A percentile compares a stretch with the other conserved stretches of the same genome.
These are phyloP conservation scores for Exophiala sp. DNA, from an alignment of 2,329 filamentous ascomycete species.

Conservation along the genomic window DNA sequence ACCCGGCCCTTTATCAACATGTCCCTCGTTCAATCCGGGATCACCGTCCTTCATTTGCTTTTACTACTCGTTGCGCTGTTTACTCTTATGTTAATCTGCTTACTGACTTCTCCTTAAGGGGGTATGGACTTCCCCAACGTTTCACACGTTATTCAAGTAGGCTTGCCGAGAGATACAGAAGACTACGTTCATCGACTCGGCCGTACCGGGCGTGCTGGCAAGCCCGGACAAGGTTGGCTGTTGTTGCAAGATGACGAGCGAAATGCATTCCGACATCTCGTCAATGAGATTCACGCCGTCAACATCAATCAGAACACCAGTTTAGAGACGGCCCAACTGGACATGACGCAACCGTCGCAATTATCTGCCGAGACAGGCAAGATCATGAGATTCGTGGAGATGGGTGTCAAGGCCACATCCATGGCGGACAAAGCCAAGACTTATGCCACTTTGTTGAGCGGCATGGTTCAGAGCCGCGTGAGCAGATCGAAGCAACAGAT, in stretches of 20 bases:
- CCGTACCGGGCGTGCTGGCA: slow-evolving; percentile 45
- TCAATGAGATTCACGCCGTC: slow-evolving; percentile 55
- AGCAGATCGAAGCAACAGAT: slow-evolving; percentile 36
- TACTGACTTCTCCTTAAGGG: no score
- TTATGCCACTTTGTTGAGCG: slow-evolving; percentile 31
- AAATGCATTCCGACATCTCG: slow-evolving; percentile 45
- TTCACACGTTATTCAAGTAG: slow-evolving; percentile 48
- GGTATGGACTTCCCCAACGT: slow-evolving; percentile 53
- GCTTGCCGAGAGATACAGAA: slow-evolving; percentile 49
- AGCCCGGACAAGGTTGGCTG: slow-evolving; percentile 61
- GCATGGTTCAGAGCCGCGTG: slow-evolving; percentile 24
- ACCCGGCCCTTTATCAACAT: no score
- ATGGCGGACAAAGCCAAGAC: slow-evolving; percentile 30
- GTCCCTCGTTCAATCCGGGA: no score
- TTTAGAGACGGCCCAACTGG: slow-evolving; percentile 37
- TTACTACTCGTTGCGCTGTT: no score
- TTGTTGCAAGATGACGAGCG: slow-evolving; percentile 53
- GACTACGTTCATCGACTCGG: slow-evolving; percentile 45
- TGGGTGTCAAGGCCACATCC: slow-evolving; percentile 34
- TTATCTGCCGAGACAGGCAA: slow-evolving; percentile 28
- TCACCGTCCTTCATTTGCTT: no score
- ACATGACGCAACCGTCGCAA: slow-evolving; percentile 34
- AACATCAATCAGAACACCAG: slow-evolving; percentile 39
- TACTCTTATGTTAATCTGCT: no score
- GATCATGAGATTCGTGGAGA: slow-evolving; percentile 40